phyloP scores from a whole-genome alignment of 257 asterid genomes.

The Capsicum baccatum region DNA sequence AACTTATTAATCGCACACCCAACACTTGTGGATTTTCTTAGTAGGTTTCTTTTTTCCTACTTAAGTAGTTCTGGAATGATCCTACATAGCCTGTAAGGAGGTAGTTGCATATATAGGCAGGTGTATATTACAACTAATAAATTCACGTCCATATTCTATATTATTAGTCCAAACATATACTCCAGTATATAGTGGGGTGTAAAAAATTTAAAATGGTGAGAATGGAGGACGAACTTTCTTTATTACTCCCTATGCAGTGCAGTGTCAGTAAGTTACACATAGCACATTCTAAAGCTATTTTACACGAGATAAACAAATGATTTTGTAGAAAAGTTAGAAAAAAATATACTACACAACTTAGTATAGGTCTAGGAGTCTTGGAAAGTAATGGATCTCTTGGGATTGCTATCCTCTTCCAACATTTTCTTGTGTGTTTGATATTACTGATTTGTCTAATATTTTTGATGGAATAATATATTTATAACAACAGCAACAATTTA shows the following conservation, averaged over 20 bases:
- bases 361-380: not conserved
- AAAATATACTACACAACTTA: not conserved
- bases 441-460: not conserved
- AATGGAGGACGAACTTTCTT: not conserved
- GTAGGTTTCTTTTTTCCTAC: not conserved
- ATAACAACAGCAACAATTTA: too few relatives aligned
- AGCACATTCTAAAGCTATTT: not conserved
- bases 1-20: too few relatives aligned
- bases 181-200: not conserved
- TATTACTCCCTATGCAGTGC: not conserved
- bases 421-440: not conserved
- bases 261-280: not conserved
- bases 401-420: not conserved
- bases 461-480: not conserved
- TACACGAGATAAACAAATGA: not conserved
- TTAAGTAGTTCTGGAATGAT: not conserved
- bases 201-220: not conserved
- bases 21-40: not conserved
- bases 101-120: too few relatives aligned
- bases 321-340: not conserved
- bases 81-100: not conserved
- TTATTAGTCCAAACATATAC: too few relatives aligned
- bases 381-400: constrained; percentile 22
- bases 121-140: too few relatives aligned
- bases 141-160: too few relatives aligned